Base-by-base conservation (phyloP, 306 rosid species). In the Medicago arabica region DNA sequence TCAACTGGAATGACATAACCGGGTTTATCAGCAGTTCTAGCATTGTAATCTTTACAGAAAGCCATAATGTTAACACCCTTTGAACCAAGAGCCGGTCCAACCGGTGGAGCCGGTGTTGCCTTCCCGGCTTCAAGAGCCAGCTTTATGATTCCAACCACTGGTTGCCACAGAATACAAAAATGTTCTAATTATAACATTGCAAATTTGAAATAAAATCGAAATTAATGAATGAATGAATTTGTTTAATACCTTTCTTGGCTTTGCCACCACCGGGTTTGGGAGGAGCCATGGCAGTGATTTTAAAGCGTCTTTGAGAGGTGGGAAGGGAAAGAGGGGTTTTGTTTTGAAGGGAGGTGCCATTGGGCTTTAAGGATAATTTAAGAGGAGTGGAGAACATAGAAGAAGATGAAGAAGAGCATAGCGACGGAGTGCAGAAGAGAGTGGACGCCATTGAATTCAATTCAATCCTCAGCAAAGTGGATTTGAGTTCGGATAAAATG, bases 101-200 rank as follows among this genome's bases (percentile, higher is more conserved):
- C 99, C 1, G 99, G 99, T 50, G 99, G 99, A 21, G 99, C 97
- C 17, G 99, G 99, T 7, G 99, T 92, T n/a, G 99, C 99, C 85
- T 95, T 95, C 2, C 99, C 99, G 31, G 99, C 99, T 89, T 95
- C 98, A 53, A 95, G 93, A 13, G 99, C 99, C 49, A 95, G 85
- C 84, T 95, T 95, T 58, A 95, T 95, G 62, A 92, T 10, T 55
- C 99, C 99, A 75, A 95, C 84, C 75, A 92, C 99, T 95, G 85
- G 62, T 34, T 34, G 38, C 38, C 74, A 34, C 60, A 36, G n/a
- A 54, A 18, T 41, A 64, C 10, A 59, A 16, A 46, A 9, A 54
- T 14, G 55, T 51, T 65, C 13, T 14, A 10, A 50, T 18, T 17
- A n/a, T 55, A 19, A 55, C 62, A 55, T 55, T 19, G 31, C 12